These are phyloP conservation scores for Orbilia oligospora DNA, from an alignment of 2,329 filamentous ascomycete genomes.

Conservation along the genomic window DNA sequence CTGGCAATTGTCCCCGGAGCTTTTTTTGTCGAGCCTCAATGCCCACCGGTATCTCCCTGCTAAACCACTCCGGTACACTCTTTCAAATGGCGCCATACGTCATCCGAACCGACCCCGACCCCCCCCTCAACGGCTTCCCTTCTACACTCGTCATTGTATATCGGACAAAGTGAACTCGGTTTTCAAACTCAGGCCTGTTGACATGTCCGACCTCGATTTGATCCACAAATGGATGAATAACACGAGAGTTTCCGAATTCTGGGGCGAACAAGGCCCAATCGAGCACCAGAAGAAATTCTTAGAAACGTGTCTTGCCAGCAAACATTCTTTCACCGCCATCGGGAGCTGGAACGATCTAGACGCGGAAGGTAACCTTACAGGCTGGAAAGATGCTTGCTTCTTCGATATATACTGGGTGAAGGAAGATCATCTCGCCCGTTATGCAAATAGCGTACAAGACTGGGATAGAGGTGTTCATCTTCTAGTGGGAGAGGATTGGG, in stretches of 20 bases:
- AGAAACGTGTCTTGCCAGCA: slow-evolving; percentile 74
- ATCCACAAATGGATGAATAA: slow-evolving; percentile 91
- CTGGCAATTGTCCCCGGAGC: slow-evolving; percentile 89
- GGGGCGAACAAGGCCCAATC: slow-evolving; percentile 77
- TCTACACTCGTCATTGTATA: slow-evolving; percentile 89
- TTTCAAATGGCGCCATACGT: slow-evolving; percentile 79
- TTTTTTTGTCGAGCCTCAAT: slow-evolving; percentile 77
- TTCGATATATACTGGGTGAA: slow-evolving; percentile 99
- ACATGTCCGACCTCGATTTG: slow-evolving; percentile 74
- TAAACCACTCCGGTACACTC: slow-evolving; percentile 82
- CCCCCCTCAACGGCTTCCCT: slow-evolving; percentile 88
- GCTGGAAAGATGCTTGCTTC: slow-evolving; percentile 74
- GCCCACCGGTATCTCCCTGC: slow-evolving; percentile 68
- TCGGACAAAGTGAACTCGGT: slow-evolving; percentile 79
- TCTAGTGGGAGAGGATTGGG: slow-evolving; percentile 92
- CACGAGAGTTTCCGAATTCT: slow-evolving; percentile 85
- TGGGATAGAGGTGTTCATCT: slow-evolving; percentile 92
- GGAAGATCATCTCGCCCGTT: slow-evolving; percentile 82
- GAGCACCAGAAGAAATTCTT: slow-evolving; percentile 78
- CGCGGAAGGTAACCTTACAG: slow-evolving; percentile 38
- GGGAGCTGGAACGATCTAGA: slow-evolving; percentile 81
- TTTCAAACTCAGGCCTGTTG: slow-evolving; percentile 79
- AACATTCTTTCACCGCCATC: slow-evolving; percentile 89
- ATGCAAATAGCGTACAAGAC: slow-evolving; percentile 77
- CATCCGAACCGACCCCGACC: slow-evolving; percentile 92